phyloP scores from a whole-genome alignment of 768 basidiomycete species.

The Suillus clintonianus region DNA sequence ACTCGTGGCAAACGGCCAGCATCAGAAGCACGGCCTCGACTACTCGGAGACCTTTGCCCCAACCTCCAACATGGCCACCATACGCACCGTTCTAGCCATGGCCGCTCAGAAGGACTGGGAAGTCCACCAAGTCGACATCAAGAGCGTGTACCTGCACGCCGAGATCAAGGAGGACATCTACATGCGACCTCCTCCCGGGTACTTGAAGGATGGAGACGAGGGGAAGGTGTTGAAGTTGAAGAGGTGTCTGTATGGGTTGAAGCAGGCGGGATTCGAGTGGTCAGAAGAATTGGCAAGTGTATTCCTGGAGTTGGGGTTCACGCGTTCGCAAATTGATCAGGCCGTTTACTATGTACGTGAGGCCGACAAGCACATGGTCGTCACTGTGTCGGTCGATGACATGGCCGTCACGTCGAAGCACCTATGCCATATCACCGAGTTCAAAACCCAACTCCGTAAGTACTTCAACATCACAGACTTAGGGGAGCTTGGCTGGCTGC shows the following conservation, averaged over 20 bases:
- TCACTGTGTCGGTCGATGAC: not conserved
- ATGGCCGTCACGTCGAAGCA: not conserved
- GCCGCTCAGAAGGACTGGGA: conserved; percentile 12
- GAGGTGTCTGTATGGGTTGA: conserved; percentile 41
- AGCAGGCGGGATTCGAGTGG: conserved; percentile 36
- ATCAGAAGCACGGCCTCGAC: conserved; percentile 12
- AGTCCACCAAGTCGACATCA: conserved; percentile 14
- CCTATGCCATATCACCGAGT: not conserved
- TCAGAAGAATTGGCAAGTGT: conserved; percentile 14
- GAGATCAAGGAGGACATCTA: conserved; percentile 35
- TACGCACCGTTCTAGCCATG: conserved; percentile 10
- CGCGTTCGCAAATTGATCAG: not conserved
- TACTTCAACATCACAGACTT: conserved; percentile 15
- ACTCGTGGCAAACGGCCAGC: not conserved
- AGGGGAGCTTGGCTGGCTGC: conserved; percentile 17
- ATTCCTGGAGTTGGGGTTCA: conserved; percentile 4
- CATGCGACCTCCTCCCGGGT: conserved; percentile 37
- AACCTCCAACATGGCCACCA: conserved; percentile 2
- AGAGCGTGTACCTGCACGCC: conserved; percentile 17
- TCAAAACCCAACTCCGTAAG: not conserved
- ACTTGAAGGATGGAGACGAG: conserved; percentile 14
- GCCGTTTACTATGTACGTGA: not conserved
- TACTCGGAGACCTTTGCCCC: conserved; percentile 24
- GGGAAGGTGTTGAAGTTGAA: conserved; percentile 26
- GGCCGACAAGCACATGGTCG: not conserved